Evolutionary conservation across 2,329 filamentous ascomycete species (phyloP), one percentile per base, ranked within the genome.

Genomic region (Cadophora sp.): DNA sequence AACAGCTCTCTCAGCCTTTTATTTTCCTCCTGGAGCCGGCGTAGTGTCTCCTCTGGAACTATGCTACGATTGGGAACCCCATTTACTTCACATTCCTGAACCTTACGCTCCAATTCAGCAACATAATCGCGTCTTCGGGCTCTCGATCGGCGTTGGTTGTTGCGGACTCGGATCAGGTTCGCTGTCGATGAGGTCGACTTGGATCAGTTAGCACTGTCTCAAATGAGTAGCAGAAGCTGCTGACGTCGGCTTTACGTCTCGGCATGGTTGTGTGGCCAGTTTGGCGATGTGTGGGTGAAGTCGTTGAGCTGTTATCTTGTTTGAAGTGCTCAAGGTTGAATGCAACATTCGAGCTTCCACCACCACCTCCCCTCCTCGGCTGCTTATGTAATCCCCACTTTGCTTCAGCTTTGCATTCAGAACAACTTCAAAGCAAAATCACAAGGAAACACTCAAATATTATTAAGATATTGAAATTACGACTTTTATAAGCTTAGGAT

Each of bases 141-240:
- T 5, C 83, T 80, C 68, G 84, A 83, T 27, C 83, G 80, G 45
- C 83, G 80, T 71, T 85, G 83, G 68, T 85, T 85, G 55, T 85
- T 80, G 22, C 83, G 81, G 11, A 83, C 79, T 14, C 83, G 78
- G 30, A 59, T 30, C 27, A 59, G 47, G 50, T 55, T 59, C 30
- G 51, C 27, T 24, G 62, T n/a, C 53, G 39, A 18, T 47, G 39
- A 47, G 20, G 16, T 20, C 16, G 48, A 30, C 48, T 51, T 51
- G 48, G 24, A 13, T 51, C 27, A 30, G 48, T 51, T 51, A 51
- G 48, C 48, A 51, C 24, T 30, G 48, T 51, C 48, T 51, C 24
- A 14, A 51, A 51, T 1, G 14, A 51, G 48, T 51, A 24, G 48
- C 48, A 51, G 48, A 51, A 51, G 24, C 14, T n/a, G 48, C 48